Percentiles rank a stretch among this genome's conserved stretches.
Conservation (phyloP, 169 alveolate species). For the Perkinsus marinus region DNA sequence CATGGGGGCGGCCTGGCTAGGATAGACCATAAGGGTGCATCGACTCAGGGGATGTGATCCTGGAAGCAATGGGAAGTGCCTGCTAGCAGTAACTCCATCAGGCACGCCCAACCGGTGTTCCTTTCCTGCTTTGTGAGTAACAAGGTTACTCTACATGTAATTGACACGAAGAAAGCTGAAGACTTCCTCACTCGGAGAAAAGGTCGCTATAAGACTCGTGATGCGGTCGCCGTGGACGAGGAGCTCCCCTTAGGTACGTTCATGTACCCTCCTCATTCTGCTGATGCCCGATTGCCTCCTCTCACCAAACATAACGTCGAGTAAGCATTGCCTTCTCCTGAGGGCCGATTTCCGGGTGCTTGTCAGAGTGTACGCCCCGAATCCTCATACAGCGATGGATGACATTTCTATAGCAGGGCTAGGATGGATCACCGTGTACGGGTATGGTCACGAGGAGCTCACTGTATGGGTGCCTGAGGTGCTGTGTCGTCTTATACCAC, state of each 20-base stretch:
- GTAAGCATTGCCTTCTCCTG: neutral
- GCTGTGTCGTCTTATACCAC: neutral
- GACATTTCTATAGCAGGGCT: constrained; percentile 56
- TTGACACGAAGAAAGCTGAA: constrained; percentile 31
- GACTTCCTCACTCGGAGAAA: constrained; percentile 26
- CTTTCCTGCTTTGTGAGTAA: constrained; percentile 35
- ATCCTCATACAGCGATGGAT: constrained; percentile 23
- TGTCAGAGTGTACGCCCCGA: neutral
- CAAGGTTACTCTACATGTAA: constrained; percentile 39
- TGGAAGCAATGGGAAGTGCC: constrained; percentile 9
- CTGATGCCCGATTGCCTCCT: constrained; percentile 18
- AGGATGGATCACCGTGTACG: constrained; percentile 56
- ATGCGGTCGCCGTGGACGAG: neutral
- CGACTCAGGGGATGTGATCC: neutral
- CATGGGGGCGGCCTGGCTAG: constrained; percentile 42
- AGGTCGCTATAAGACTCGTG: neutral
- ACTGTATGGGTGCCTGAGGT: constrained; percentile 45
- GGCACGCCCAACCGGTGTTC: constrained; percentile 21
- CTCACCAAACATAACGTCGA: constrained; percentile 26
- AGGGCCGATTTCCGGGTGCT: too few relatives aligned
- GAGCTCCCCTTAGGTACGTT: constrained; percentile 19
- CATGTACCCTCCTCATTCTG: constrained; percentile 34
- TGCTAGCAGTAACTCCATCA: constrained; percentile 28
- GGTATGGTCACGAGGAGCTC: constrained; percentile 44
- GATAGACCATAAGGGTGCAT: constrained; percentile 27